phyloP scores from a whole-genome alignment of 352 stramenopile species.

The Nothophytophthora sp. region DNA sequence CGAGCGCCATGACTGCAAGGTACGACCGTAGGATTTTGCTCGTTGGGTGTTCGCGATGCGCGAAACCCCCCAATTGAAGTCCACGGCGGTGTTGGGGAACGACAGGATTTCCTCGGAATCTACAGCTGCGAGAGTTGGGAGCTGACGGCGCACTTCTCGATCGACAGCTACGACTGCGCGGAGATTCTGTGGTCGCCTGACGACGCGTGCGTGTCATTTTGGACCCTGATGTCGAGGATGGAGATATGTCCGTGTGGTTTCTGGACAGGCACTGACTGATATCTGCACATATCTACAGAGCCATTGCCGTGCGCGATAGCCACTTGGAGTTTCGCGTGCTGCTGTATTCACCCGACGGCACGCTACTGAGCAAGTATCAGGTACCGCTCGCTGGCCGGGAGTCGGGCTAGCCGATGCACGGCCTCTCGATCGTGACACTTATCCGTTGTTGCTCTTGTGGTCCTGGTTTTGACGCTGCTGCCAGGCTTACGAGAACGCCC shows the following conservation, averaged over 20 bases:
- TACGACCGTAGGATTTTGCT: constrained; percentile 9
- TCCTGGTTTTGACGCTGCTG: no score
- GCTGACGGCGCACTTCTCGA: constrained; percentile 61
- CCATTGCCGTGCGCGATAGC: constrained; percentile 71
- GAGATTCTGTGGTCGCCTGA: constrained; percentile 73
- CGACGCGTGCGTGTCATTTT: constrained; percentile 48
- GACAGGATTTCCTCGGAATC: constrained; percentile 71
- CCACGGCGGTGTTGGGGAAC: background rate
- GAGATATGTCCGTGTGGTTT: background rate
- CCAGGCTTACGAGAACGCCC: constrained; percentile 78
- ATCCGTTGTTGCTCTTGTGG: background rate
- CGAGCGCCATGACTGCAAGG: constrained; percentile 81
- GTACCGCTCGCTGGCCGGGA: no score
- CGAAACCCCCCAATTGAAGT: background rate
- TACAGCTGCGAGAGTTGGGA: constrained; percentile 82
- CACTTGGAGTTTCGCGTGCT: constrained; percentile 76
- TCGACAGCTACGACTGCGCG: constrained; percentile 83
- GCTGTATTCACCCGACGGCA: constrained; percentile 67
- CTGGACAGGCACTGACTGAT: no score
- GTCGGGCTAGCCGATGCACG: no score
- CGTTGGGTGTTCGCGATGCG: background rate
- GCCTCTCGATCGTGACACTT: no score
- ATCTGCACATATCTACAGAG: constrained; percentile 24
- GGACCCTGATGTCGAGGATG: no score
- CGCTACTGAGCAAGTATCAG: constrained; percentile 72